Conservation (phyloP, 768 basidiomycete species). For the Inosperma sp. region DNA sequence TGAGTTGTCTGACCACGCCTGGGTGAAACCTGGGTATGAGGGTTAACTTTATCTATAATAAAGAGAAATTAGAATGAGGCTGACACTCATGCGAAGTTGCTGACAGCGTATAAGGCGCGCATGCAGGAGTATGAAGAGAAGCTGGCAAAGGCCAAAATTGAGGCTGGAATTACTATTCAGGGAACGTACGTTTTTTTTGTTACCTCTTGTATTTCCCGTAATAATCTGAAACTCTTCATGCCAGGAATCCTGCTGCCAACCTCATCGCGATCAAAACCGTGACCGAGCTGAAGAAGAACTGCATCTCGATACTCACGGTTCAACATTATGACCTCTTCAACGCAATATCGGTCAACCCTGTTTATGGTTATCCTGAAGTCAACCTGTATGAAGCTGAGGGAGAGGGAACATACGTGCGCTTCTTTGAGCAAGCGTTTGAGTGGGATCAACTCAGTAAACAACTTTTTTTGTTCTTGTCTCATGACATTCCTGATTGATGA, state of each 20-base stretch:
- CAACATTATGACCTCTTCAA: conserved; percentile 2
- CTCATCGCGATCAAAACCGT: not conserved
- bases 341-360: not conserved
- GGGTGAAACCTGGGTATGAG: too few relatives aligned
- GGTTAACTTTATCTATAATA: too few relatives aligned
- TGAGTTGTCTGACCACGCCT: too few relatives aligned
- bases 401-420: not conserved
- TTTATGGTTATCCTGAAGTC: not conserved
- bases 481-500: too few relatives aligned
- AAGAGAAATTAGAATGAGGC: not conserved
- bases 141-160: not conserved
- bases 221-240: not conserved
- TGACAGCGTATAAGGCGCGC: not conserved
- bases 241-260: not conserved
- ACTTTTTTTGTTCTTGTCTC: not conserved
- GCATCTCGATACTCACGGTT: not conserved
- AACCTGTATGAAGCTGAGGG: not conserved
- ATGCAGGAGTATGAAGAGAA: conserved; percentile 1
- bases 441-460: not conserved
- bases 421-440: conserved; percentile 1
- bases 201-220: not conserved
- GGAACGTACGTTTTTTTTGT: not conserved
- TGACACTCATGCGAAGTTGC: not conserved
- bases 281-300: conserved; percentile 2
- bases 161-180: conserved; percentile 1